Conservation (phyloP, 371 early-diverging fungal genomes). For the Circinella umbellata region DNA sequence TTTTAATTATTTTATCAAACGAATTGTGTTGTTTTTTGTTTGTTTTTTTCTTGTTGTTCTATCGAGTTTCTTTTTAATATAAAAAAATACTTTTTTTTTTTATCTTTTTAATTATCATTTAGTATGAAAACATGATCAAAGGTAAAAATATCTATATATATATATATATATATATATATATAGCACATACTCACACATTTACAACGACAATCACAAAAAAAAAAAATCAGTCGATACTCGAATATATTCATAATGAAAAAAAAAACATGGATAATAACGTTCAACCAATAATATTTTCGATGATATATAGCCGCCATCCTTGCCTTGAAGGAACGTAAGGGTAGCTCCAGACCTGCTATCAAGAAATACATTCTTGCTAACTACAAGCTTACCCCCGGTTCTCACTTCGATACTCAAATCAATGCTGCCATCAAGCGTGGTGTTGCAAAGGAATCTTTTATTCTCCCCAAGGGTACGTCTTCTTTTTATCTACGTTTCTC, state of each 20-base stretch:
- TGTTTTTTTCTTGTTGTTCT: too few relatives aligned
- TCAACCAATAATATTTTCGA: neutral
- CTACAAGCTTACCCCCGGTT: slow-evolving; percentile 58
- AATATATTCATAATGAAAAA: neutral
- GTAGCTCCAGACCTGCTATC: slow-evolving; percentile 79
- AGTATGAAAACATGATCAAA: slow-evolving; percentile 59
- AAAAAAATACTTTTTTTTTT: too few relatives aligned
- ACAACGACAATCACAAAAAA: neutral
- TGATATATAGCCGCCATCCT: slow-evolving; percentile 56
- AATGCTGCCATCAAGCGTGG: slow-evolving; percentile 81
- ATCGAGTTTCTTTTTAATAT: neutral
- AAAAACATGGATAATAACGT: neutral
- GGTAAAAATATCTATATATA: slow-evolving; percentile 30
- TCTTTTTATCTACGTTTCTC: neutral
- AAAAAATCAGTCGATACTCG: slow-evolving; percentile 2
- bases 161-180: too few relatives aligned
- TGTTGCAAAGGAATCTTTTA: slow-evolving; percentile 65
- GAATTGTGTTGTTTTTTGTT: too few relatives aligned
- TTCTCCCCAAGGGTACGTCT: slow-evolving; percentile 71
- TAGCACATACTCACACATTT: too few relatives aligned
- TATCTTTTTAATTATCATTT: neutral
- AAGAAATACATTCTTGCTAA: slow-evolving; percentile 86
- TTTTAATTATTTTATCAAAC: neutral
- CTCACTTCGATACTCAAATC: slow-evolving; percentile 66
- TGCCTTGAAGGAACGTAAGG: slow-evolving; percentile 79